Evolutionary conservation across 2,329 filamentous ascomycete genomes (phyloP), one percentile per base, ranked within the genome.

Genomic region (Xylariaceae sp.): DNA sequence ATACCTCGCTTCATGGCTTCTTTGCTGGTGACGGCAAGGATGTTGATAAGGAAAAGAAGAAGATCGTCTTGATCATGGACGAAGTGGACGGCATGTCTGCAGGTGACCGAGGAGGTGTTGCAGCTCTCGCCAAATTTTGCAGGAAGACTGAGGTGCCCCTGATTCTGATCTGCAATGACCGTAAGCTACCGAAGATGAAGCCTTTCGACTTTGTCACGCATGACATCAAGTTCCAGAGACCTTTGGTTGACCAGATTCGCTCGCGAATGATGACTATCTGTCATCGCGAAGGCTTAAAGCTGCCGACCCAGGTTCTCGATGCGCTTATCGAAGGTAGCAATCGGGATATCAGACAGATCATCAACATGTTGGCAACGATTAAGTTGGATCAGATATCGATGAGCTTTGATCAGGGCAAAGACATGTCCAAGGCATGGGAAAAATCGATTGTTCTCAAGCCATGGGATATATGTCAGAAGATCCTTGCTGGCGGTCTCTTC

Each of bases 11-110:
- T 10, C 82, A 92, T 58, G 94, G 94, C 1, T 99, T 89, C 75
- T 99, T 97, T 73, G 86, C 92, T 5, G 86, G 86, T 2, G 89
- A 92, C 58, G 89, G 89, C 23, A 90, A 94, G 74, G 83, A 87
- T 59, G 86, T 96, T 2, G 88, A 97, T 50, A 76, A 79, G 3
- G 80, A 81, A 13, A 97, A 94, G 78, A 96, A 95, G 78, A 97
- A 97, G 67, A 86, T 97, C 39, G 90, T 97, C 4, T 78, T 99
- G 53, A 91, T 99, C 75, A 97, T 99, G 94, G 94, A 99, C 68
- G 94, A 99, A 75, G 94, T 99, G 3, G 94, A 99, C 69, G 94
- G 94, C 55, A 97, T 99, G 94, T 97, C 93, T 62, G 92, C 91
- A 42, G 94, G 94, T 71, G 94, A 99, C 72, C 88, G 94, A 62